Base-by-base conservation (phyloP, 371 early-diverging fungal genomes). In the Syncephalastrum contaminatum region DNA sequence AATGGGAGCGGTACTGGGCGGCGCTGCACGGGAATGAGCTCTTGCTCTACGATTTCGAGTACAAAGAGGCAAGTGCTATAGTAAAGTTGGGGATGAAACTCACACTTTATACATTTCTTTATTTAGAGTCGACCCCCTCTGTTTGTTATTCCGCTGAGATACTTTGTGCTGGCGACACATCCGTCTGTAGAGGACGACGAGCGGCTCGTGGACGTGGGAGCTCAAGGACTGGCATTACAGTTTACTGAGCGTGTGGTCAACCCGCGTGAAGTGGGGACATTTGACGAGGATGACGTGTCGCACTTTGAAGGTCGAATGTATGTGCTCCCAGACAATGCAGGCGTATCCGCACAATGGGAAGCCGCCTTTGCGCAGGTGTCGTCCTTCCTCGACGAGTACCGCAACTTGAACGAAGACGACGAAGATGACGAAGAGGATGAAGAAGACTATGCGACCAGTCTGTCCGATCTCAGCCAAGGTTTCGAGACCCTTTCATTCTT, bases 1-100 rank as follows among this genome's bases (percentile, higher is more conserved):
- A 61, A 61, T 77, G 78, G 78, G 51, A 70, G 30, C 66, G 78
- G 40, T 74, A 68, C 49, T 74, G 75, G 74, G 74, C 72, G 8
- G 60, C 54, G 18, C 48, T 77, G 19, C 59, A 66, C 50, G 70
- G 65, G 24, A 59, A 63, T 18, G 54, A 65, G 40, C 58, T 77
- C 18, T 52, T 56, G 18, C 54, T 77, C 12, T 77, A 68, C 65
- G 78, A 77, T 60, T 77, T 77, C 65, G 78, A 77, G 43, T 71
- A 67, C 48, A 69, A 67, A 55, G 72, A 69, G 65, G 71, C 65
- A 63, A 59, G 50, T 21, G 48, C 15, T 24, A 30, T n/a, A 22
- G 14, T 36, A 44, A 18, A 25, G 13, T 1, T 15, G 51, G 43
- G 42, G 43, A 49, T 25, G 40, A 18, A 30, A 15, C 49, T 20